Evolutionary conservation across 169 alveolate species (phyloP).

Genomic region (Perkinsus chesapeaki): DNA sequence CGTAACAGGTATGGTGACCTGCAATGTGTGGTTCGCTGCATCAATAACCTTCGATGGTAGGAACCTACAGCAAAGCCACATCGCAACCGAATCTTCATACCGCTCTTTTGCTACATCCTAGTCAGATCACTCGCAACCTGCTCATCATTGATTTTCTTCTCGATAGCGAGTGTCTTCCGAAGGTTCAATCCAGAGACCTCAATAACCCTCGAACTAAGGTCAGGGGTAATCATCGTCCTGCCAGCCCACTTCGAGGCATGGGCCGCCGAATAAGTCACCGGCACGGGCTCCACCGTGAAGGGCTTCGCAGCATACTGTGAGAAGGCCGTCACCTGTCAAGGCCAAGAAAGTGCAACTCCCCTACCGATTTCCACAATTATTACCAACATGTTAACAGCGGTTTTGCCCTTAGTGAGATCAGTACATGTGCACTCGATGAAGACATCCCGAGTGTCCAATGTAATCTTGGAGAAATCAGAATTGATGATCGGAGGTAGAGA

Average conservation of each 20-base stretch:
- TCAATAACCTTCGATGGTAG: slow-evolving; percentile 1
- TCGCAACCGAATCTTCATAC: not conserved
- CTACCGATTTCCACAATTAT: not conserved
- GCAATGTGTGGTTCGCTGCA: slow-evolving; percentile 25
- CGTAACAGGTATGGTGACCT: slow-evolving; percentile 68
- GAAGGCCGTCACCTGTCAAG: slow-evolving; percentile 39
- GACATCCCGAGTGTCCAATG: slow-evolving; percentile 83
- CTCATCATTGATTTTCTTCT: slow-evolving; percentile 27
- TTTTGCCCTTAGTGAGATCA: slow-evolving; percentile 50
- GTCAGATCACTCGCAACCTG: slow-evolving; percentile 8
- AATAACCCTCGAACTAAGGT: slow-evolving; percentile 39
- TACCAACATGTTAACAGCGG: slow-evolving; percentile 27
- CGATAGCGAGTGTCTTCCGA: slow-evolving; percentile 44
- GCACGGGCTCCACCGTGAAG: slow-evolving; percentile 65
- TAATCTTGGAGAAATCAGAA: slow-evolving; percentile 87
- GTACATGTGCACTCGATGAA: slow-evolving; percentile 93
- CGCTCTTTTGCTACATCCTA: not conserved
- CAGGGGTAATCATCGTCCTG: slow-evolving; percentile 38
- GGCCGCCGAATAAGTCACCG: slow-evolving; percentile 24
- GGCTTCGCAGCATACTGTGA: slow-evolving; percentile 58
- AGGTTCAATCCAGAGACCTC: slow-evolving; percentile 43
- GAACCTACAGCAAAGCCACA: not conserved
- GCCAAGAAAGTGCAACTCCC: not conserved
- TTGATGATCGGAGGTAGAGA: slow-evolving; percentile 98
- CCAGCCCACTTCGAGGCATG: not conserved